phyloP scores from a whole-genome alignment of 768 basidiomycete genomes.

The Termitomyces sp. region DNA sequence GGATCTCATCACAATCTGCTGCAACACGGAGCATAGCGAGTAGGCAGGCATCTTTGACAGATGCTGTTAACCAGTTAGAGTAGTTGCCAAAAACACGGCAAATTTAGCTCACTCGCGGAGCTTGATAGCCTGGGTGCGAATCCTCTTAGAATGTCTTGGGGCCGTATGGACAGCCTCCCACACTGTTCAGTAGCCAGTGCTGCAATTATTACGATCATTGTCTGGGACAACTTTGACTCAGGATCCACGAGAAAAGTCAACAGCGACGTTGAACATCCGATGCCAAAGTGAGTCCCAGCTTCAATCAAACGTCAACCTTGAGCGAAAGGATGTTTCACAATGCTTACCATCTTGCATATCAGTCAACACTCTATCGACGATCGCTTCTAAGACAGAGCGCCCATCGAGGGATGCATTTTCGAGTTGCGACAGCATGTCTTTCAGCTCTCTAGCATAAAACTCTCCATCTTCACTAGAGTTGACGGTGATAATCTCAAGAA shows the following conservation, averaged over 20 bases:
- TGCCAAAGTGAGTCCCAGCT: constrained; percentile 36
- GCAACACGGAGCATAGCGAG: constrained; percentile 66
- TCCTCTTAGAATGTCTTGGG: constrained; percentile 41
- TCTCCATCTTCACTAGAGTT: constrained; percentile 47
- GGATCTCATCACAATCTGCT: constrained; percentile 50
- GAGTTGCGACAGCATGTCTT: constrained; percentile 31
- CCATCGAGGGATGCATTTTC: constrained; percentile 28
- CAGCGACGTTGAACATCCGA: constrained; percentile 38
- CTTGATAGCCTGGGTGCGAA: constrained; percentile 32
- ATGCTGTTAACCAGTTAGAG: constrained; percentile 33
- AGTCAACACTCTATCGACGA: constrained; percentile 50
- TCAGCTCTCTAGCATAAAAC: constrained; percentile 47
- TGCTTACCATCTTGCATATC: constrained; percentile 44
- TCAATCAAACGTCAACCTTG: background rate
- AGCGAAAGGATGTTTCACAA: background rate
- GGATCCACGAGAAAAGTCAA: constrained; percentile 38
- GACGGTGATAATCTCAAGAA: constrained; percentile 52
- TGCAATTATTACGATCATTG: constrained; percentile 58
- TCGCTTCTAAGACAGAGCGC: constrained; percentile 44
- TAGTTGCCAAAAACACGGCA: background rate
- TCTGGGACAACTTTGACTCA: constrained; percentile 39
- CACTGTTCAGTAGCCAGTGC: constrained; percentile 65
- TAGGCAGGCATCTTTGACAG: constrained; percentile 69
- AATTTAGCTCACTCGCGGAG: constrained; percentile 35
- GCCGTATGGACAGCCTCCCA: constrained; percentile 42